These are phyloP conservation scores for Diplodia scrobiculata DNA, from an alignment of 2,329 filamentous ascomycete genomes.

Conservation along the genomic window DNA sequence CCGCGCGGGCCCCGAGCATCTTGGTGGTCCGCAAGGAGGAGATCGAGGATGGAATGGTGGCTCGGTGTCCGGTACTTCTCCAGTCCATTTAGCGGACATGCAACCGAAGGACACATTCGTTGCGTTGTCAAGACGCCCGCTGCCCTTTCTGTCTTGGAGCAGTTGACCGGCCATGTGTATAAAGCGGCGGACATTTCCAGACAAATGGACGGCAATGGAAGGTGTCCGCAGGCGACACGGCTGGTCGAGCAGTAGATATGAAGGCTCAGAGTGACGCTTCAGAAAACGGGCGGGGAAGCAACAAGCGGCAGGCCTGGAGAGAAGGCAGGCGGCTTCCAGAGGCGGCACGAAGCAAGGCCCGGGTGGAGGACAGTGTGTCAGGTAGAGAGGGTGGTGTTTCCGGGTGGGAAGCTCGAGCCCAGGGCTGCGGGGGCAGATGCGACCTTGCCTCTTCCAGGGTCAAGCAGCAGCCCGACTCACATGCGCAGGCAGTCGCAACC, in stretches of 20 bases:
- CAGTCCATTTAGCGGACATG: not conserved
- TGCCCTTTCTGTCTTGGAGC: no score
- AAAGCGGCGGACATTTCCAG: no score
- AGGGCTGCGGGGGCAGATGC: constrained; percentile 1
- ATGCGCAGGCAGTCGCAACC: constrained; percentile 10
- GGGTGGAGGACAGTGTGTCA: constrained; percentile 1
- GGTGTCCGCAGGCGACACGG: no score
- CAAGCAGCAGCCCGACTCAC: constrained; percentile 7
- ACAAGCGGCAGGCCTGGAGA: not conserved
- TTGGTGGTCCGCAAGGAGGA: not conserved
- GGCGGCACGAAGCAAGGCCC: not conserved
- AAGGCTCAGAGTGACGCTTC: not conserved
- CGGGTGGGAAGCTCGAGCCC: not conserved
- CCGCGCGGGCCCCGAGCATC: not conserved
- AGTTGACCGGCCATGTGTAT: not conserved
- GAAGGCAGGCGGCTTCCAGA: not conserved
- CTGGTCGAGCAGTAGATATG: no score
- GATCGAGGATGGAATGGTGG: not conserved
- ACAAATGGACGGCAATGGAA: no score
- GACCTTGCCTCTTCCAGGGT: constrained; percentile 13
- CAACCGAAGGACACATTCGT: no score
- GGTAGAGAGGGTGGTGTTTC: constrained; percentile 3
- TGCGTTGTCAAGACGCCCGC: no score
- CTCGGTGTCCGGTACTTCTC: not conserved
- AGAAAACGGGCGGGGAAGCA: not conserved